A percentile compares a stretch with the other conserved stretches of the same genome.
These are phyloP conservation scores for Knufia petricola DNA, from an alignment of 2,329 filamentous ascomycete genomes.

Conservation along the genomic window DNA sequence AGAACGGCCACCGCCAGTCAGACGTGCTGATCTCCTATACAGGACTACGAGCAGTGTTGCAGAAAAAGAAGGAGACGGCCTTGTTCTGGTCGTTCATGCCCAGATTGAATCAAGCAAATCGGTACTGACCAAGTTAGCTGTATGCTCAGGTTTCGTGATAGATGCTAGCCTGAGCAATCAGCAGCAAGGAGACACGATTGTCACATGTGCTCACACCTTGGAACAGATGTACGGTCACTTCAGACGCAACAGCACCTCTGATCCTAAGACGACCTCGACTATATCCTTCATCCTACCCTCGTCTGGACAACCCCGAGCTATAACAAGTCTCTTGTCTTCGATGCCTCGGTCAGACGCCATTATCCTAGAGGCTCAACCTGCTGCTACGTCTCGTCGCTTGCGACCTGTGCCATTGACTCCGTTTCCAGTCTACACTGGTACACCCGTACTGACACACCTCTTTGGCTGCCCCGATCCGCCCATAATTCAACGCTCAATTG, in stretches of 20 bases:
- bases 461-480: slow-evolving; percentile 5
- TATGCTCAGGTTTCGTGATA: slow-evolving; percentile 8
- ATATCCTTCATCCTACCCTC: slow-evolving; percentile 7
- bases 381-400: background rate
- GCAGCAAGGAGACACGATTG: slow-evolving; percentile 3
- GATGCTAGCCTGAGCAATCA: background rate
- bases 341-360: slow-evolving; percentile 7
- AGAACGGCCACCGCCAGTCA: background rate
- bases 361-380: background rate
- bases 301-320: background rate
- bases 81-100: slow-evolving; percentile 9
- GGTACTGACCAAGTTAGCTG: slow-evolving; percentile 1
- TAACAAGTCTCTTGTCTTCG: slow-evolving; percentile 1
- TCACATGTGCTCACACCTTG: slow-evolving; percentile 8
- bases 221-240: slow-evolving; percentile 6
- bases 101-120: background rate
- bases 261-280: background rate
- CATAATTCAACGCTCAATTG: slow-evolving; percentile 5
- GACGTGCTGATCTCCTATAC: background rate
- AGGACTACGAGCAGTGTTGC: background rate
- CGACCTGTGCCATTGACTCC: slow-evolving; percentile 5
- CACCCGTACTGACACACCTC: slow-evolving; percentile 5
- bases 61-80: background rate
- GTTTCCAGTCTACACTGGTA: slow-evolving; percentile 6
- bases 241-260: background rate